Conservation (phyloP, 495 filamentous ascomycete genomes). For the Pyronema omphalodes region DNA sequence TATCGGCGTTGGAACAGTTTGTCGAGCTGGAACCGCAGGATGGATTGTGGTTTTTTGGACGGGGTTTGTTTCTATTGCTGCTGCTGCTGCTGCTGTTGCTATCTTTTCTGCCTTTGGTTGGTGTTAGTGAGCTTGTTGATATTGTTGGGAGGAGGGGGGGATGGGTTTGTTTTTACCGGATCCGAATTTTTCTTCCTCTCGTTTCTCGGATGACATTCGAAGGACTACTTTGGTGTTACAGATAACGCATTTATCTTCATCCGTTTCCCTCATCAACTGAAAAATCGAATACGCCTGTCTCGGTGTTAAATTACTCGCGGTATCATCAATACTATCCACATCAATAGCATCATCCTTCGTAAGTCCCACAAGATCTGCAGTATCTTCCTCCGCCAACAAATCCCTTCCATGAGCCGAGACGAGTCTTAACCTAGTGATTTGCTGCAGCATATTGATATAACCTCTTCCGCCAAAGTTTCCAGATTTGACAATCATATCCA, state of each 20-base stretch:
- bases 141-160: too few relatives aligned
- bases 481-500: constrained; percentile 35
- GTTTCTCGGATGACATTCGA: too few relatives aligned
- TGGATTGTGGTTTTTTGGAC: too few relatives aligned
- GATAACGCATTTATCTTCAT: constrained; percentile 46
- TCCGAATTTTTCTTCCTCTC: constrained; percentile 4
- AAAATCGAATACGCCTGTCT: constrained; percentile 68
- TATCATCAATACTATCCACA: constrained; percentile 42
- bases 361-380: constrained; percentile 68
- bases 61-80: too few relatives aligned
- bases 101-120: background rate
- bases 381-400: constrained; percentile 62
- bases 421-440: constrained; percentile 74
- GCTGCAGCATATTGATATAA: constrained; percentile 76
- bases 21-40: too few relatives aligned
- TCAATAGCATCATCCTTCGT: constrained; percentile 68
- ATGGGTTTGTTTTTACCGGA: constrained; percentile 18
- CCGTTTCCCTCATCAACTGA: constrained; percentile 58
- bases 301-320: constrained; percentile 21
- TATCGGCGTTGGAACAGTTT: too few relatives aligned
- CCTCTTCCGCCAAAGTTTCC: constrained; percentile 58
- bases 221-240: constrained; percentile 43
- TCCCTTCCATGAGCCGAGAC: constrained; percentile 86
- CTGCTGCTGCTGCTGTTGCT: too few relatives aligned
- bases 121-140: background rate